Conservation (phyloP, 192 early-diverging fungal genomes). For the Coemansia sp. region DNA sequence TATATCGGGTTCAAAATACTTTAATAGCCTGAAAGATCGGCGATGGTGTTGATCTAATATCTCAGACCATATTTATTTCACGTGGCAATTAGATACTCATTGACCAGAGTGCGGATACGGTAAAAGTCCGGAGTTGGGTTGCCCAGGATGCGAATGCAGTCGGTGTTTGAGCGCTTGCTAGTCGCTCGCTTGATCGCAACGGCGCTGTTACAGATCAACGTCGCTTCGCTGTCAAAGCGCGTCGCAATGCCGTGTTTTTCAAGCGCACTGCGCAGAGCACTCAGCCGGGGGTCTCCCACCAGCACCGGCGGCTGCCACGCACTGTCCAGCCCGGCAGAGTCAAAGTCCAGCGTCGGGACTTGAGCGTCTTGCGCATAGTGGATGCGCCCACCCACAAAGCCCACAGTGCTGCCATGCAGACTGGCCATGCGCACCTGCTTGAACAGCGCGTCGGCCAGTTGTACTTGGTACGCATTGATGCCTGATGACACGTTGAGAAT, state of each 20-base stretch:
- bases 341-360: constrained; percentile 71
- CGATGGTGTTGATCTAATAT: too few relatives aligned
- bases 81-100: constrained; percentile 18
- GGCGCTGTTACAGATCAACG: constrained; percentile 80
- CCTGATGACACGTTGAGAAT: constrained; percentile 87
- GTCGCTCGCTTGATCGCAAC: constrained; percentile 57
- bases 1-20: too few relatives aligned
- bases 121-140: constrained; percentile 53
- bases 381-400: constrained; percentile 71
- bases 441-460: constrained; percentile 87
- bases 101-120: constrained; percentile 48
- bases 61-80: constrained; percentile 2
- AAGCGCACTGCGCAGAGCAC: constrained; percentile 74
- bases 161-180: constrained; percentile 16
- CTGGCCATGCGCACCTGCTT: constrained; percentile 61
- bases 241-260: constrained; percentile 71
- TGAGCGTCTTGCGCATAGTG: constrained; percentile 61
- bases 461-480: constrained; percentile 82
- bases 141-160: constrained; percentile 46
- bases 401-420: constrained; percentile 52
- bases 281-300: constrained; percentile 84
- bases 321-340: constrained; percentile 30
- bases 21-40: too few relatives aligned
- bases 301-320: constrained; percentile 65
- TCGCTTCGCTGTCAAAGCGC: constrained; percentile 80